Conservation (phyloP, 1,284 basidiomycete species). For the Pisolithus thermaeus region DNA sequence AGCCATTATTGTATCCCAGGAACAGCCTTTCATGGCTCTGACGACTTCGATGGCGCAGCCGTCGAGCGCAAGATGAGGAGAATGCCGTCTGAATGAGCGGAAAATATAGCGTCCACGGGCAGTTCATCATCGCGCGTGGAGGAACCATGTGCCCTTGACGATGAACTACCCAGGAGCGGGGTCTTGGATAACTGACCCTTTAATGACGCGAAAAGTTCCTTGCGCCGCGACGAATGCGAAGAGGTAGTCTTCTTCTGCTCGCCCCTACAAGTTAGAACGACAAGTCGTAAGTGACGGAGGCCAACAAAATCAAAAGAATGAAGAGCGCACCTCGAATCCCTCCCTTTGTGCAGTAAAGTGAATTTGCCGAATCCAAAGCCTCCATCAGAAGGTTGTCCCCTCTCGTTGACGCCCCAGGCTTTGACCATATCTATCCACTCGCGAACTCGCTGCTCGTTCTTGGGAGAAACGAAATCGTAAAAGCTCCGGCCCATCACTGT, state of each 20-base stretch:
- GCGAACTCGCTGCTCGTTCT: conserved; percentile 57
- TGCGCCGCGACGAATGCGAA: conserved; percentile 13
- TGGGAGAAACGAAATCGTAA: conserved; percentile 62
- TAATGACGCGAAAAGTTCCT: conserved; percentile 18
- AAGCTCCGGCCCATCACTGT: conserved; percentile 60
- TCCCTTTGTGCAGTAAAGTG: conserved; percentile 43
- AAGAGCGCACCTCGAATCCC: conserved; percentile 47
- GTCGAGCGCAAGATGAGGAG: conserved; percentile 60
- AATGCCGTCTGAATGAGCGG: conserved; percentile 73
- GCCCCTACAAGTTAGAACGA: too few species aligned
- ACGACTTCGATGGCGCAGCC: neutral
- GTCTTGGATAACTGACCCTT: conserved; percentile 11
- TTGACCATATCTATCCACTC: conserved; percentile 71
- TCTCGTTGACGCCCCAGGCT: conserved; percentile 73
- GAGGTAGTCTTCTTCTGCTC: too few species aligned
- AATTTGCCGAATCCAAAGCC: conserved; percentile 77
- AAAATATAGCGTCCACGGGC: conserved; percentile 71
- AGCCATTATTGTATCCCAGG: neutral
- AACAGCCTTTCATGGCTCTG: neutral
- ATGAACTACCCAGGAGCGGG: neutral
- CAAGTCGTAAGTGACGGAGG: conserved; percentile 3
- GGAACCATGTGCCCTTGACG: conserved; percentile 11
- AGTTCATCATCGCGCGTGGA: conserved; percentile 31
- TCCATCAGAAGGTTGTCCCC: conserved; percentile 71
- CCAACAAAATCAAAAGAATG: neutral